These are phyloP conservation scores for Phytopythium helicoides DNA, from an alignment of 352 stramenopile species.

Conservation along the genomic window DNA sequence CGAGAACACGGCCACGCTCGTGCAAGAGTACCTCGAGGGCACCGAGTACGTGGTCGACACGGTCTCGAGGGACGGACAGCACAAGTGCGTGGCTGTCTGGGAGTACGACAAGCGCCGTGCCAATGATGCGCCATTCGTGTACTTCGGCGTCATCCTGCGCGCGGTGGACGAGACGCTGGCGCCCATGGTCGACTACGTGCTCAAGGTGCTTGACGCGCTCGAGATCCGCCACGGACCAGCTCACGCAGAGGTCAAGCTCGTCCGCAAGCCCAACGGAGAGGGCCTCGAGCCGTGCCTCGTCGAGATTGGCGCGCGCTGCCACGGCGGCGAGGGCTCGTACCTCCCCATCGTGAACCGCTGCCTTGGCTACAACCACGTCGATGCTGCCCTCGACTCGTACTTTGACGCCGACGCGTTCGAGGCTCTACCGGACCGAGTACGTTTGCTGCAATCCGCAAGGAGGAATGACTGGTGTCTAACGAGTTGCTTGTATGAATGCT, in stretches of 20 bases:
- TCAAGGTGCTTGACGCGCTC: conserved; percentile 78
- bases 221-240: conserved; percentile 79
- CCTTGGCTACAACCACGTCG: conserved; percentile 93
- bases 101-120: conserved; percentile 95
- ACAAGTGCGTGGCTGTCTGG: conserved; percentile 96
- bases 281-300: conserved; percentile 86
- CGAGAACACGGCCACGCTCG: conserved; percentile 89
- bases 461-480: no score
- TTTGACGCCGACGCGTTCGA: conserved; percentile 69
- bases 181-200: conserved; percentile 56
- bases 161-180: conserved; percentile 39
- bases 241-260: conserved; percentile 89
- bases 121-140: conserved; percentile 94
- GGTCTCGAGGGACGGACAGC: conserved; percentile 89
- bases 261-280: conserved; percentile 17
- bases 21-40: conserved; percentile 94
- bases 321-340: conserved; percentile 94
- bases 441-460: not conserved
- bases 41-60: conserved; percentile 97
- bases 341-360: conserved; percentile 84
- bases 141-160: conserved; percentile 87
- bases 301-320: conserved; percentile 93
- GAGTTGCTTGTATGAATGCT: conserved; percentile 1
- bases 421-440: conserved; percentile 29
- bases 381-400: conserved; percentile 87